These are phyloP conservation scores for Xanthoconium separans DNA, from an alignment of 1,284 basidiomycete genomes.

Conservation along the genomic window DNA sequence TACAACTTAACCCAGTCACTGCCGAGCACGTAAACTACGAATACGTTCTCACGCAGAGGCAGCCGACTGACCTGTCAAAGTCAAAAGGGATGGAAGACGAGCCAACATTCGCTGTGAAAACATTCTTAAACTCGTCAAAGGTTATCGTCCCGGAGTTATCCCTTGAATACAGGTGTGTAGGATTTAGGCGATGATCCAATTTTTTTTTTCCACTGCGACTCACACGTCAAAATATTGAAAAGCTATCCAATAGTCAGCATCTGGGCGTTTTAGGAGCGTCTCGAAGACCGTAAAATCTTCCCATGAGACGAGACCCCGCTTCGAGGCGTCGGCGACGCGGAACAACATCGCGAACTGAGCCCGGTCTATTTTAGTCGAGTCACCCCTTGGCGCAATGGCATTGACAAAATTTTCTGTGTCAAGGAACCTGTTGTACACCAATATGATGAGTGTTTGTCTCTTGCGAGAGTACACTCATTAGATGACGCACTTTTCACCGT, in stretches of 20 bases:
- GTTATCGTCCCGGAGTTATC: conserved; percentile 87
- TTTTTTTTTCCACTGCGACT: conserved; percentile 33
- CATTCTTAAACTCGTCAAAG: conserved; percentile 91
- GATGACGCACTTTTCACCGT: conserved; percentile 72
- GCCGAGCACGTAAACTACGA: conserved; percentile 9
- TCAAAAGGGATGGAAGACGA: conserved; percentile 88
- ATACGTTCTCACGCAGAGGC: conserved; percentile 6
- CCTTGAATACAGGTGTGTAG: conserved; percentile 39
- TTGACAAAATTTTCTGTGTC: conserved; percentile 86
- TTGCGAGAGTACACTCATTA: conserved; percentile 19
- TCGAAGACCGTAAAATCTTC: conserved; percentile 95
- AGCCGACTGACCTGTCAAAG: conserved; percentile 74
- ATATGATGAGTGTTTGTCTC: conserved; percentile 4
- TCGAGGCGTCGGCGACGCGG: conserved; percentile 81
- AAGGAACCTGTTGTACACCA: conserved; percentile 57
- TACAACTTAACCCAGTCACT: conserved; percentile 95
- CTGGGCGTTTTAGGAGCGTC: conserved; percentile 84
- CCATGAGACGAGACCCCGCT: conserved; percentile 83
- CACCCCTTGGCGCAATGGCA: conserved; percentile 84
- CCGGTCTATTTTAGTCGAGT: conserved; percentile 81
- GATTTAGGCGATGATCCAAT: not conserved
- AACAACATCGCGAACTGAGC: conserved; percentile 88
- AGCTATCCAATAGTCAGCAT: conserved; percentile 95
- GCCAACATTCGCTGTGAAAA: conserved; percentile 80
- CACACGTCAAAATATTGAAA: conserved; percentile 96